phyloP scores from a whole-genome alignment of 2,329 filamentous ascomycete species.

The Rugonectria rugulosa region DNA sequence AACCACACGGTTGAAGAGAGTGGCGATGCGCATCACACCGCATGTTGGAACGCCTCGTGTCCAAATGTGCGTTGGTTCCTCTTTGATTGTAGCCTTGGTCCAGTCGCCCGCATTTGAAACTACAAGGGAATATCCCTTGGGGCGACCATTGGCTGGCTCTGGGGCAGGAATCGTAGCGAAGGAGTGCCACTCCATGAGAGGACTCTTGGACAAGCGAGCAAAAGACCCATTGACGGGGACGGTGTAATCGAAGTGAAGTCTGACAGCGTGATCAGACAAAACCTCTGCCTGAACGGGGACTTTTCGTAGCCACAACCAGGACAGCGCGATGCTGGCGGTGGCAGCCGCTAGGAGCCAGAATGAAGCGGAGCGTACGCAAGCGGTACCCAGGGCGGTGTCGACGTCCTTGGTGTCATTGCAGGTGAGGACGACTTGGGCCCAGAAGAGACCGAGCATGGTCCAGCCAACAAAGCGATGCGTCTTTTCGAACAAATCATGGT shows the following conservation, averaged over 20 bases:
- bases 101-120: constrained; percentile 79
- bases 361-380: constrained; percentile 49
- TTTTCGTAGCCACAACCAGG: constrained; percentile 76
- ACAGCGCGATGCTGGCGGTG: constrained; percentile 71
- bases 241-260: constrained; percentile 73
- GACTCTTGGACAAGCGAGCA: constrained; percentile 65
- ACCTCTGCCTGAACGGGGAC: constrained; percentile 71
- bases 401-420: constrained; percentile 50
- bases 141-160: constrained; percentile 34
- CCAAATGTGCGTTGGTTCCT: constrained; percentile 69
- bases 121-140: constrained; percentile 68
- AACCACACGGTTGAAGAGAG: constrained; percentile 71
- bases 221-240: constrained; percentile 59
- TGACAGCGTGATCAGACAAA: constrained; percentile 77
- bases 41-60: constrained; percentile 71
- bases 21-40: constrained; percentile 72
- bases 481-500: constrained; percentile 75
- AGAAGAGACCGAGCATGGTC: constrained; percentile 71
- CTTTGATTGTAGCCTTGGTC: constrained; percentile 70
- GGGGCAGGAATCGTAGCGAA: constrained; percentile 77
- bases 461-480: constrained; percentile 77
- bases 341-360: constrained; percentile 74
- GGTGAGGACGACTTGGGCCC: constrained; percentile 66
- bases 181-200: constrained; percentile 75
- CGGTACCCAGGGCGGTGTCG: constrained; percentile 44